These are phyloP conservation scores for Globisporangium viniferum DNA, from an alignment of 352 stramenopile species.

Conservation along the genomic window DNA sequence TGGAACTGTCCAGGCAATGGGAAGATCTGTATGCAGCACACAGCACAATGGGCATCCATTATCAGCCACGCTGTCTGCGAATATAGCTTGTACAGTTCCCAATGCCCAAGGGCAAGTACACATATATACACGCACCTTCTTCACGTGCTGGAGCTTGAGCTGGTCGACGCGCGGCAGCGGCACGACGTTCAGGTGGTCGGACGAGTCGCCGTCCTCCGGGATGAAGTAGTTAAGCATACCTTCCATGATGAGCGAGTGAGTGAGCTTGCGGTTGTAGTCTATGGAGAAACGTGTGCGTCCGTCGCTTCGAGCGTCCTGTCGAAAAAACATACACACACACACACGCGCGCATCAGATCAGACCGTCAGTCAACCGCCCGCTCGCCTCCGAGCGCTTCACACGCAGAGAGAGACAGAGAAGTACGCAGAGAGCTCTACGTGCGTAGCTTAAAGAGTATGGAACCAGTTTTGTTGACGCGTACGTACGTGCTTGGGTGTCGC, in stretches of 20 bases:
- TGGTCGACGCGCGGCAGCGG: slow-evolving; percentile 75
- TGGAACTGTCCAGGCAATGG: slow-evolving; percentile 79
- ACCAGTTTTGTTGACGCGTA: background rate
- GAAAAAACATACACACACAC: background rate
- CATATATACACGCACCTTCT: slow-evolving; percentile 33
- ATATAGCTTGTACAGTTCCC: background rate
- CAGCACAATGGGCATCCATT: background rate
- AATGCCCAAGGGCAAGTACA: background rate
- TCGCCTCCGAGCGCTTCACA: background rate
- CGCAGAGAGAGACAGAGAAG: background rate
- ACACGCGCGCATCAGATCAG: background rate
- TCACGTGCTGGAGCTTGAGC: slow-evolving; percentile 72
- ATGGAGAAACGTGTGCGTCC: too few species aligned
- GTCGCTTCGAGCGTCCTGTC: slow-evolving; percentile 8
- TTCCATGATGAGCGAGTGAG: slow-evolving; percentile 43
- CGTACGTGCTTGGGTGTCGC: background rate
- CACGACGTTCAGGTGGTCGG: slow-evolving; percentile 83
- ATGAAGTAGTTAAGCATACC: slow-evolving; percentile 89
- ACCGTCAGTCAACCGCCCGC: background rate
- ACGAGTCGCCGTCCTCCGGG: slow-evolving; percentile 81
- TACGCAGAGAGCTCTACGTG: background rate
- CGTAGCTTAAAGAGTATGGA: too few species aligned
- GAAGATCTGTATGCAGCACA: slow-evolving; percentile 43
- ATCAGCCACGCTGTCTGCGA: background rate
- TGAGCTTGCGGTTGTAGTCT: background rate